Base-by-base conservation (phyloP, 2,329 filamentous ascomycete genomes). In the Fonsecaea nubica region DNA sequence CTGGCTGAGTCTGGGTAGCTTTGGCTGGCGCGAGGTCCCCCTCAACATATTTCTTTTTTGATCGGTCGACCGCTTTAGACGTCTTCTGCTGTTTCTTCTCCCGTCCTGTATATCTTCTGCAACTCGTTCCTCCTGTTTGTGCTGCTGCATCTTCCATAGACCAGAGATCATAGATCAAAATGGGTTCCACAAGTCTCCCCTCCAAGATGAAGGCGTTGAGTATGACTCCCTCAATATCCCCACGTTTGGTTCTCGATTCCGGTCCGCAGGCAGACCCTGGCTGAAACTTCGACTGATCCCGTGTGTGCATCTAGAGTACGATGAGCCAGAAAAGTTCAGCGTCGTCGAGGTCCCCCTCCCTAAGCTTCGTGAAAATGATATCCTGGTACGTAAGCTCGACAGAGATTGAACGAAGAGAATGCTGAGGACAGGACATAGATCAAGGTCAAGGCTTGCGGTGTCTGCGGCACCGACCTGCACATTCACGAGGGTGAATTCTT, bases 401-500 rank as follows among this genome's bases (percentile, higher is more conserved):
- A 33, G 6, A 62, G 32, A 52, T 50, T 60, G 62, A 38, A 25
- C 48, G 35, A 62, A 62, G 58, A 64, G 52, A 63, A 72, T 66
- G 75, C 68, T 74, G 71, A 64, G 67, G 72, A 45, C 9, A 50
- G 70, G 71, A 68, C 72, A 62, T 73, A 84, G 80, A 78, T 89
- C 78, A 88, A 90, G 79, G 87, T 90, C 74, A 89, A 89, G 79
- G 88, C 86, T 63, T 88, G 86, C 72, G 86, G 87, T 80, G 86
- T 89, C 68, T 89, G 86, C 72, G 84, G 85, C 71, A 86, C 84
- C 70, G 84, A 84, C 77, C 74, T 80, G 75, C 79, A 76, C 61
- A 77, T 80, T 64, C 88, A 90, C 74, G 86, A 90, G 76, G 89
- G 89, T 74, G 88, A 90, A 78, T 91, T 91, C 72, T 79, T 84